Base-by-base conservation (phyloP, 257 asterid species). In the Fraxinus excelsior region DNA sequence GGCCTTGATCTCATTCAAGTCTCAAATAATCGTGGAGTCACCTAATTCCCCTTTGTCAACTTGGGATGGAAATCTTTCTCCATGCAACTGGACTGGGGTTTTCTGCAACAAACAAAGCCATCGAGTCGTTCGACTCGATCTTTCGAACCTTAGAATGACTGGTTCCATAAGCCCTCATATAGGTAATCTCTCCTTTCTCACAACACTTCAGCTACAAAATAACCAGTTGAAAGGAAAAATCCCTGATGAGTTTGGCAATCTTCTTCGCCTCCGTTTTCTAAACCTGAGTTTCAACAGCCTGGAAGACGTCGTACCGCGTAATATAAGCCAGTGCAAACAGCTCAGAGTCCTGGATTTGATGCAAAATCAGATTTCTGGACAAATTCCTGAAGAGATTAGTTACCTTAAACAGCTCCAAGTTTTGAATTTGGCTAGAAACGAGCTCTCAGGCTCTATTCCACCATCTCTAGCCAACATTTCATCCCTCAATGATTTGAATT, bases 31-130 rank as follows among this genome's bases (percentile, higher is more conserved):
- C 23, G 5, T 16, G 2, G 78, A 84, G 16, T 2, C 51, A 10
- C 73, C 87, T 25, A 68, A 79, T 62, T 6, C 40, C 40, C 75
- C 89, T 51, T 82, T 86, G 8, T 85, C 92, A 34, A 80, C 83
- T 2, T 90, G 95, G 95, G 77, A 79, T 44, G 66, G 64, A 38
- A 72, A 75, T 72, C 70, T 78, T 19, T 82, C 90, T 19, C 91
- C 90, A 3, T 91, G 97, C 82, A 88, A 86, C 76, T 91, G 97
- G 97, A 85, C 75, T 0, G 84, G 97, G 1, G 88, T 90, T 74
- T 60, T 85, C 7, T 91, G 97, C 80, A 79, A 79, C 46, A 70
- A 32, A 18, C 67, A 8, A 14, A 73, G 69, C 71, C 74, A 28
- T 44, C 80, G 88, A 7, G 91, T 91, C 0, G 28, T 73, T 0